phyloP scores from a whole-genome alignment of 768 basidiomycete species.

The Russula sp. region DNA sequence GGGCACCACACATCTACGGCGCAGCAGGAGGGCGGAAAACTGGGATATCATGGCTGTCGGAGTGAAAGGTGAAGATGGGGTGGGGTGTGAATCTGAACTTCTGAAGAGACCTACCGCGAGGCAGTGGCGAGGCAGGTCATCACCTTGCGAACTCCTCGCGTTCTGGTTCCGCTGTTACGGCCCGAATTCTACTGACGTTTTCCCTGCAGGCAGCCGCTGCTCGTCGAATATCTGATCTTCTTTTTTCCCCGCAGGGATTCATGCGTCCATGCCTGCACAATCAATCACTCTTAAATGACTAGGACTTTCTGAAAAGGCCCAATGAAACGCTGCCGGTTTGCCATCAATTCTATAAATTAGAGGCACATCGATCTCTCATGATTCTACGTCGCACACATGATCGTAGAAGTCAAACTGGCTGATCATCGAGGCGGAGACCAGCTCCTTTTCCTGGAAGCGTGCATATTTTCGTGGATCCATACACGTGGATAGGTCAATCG shows the following conservation, averaged over 20 bases:
- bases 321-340: background rate
- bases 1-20: background rate
- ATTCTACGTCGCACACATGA: background rate
- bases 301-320: background rate
- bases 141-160: background rate
- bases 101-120: slow-evolving; percentile 16
- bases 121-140: slow-evolving; percentile 16
- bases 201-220: background rate
- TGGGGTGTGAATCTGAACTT: background rate
- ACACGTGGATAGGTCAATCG: background rate
- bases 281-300: background rate
- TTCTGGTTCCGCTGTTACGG: slow-evolving; percentile 8
- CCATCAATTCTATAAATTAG: background rate
- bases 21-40: slow-evolving; percentile 2
- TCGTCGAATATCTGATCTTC: background rate
- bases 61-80: background rate
- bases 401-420: background rate
- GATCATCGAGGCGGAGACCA: background rate
- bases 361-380: background rate
- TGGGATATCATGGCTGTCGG: slow-evolving; percentile 15
- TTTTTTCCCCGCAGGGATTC: background rate
- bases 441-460: background rate
- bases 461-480: background rate
- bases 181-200: background rate
- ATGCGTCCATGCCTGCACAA: background rate